Evolutionary conservation across 129 eudicot genomes (phyloP).

Genomic region (Centella asiatica): DNA sequence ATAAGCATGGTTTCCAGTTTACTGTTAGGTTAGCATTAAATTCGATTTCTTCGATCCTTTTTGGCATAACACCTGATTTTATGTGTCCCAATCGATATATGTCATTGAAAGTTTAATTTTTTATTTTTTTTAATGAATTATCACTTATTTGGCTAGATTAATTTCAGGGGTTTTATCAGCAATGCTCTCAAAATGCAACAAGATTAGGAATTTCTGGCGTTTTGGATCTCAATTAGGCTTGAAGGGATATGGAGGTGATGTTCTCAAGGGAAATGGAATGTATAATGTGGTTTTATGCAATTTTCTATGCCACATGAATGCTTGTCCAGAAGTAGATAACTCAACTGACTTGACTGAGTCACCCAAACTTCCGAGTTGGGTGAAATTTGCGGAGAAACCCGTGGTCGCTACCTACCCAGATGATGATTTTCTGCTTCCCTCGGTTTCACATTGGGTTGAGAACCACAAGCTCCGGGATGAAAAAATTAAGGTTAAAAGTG

Average conservation of each 20-base stretch:
- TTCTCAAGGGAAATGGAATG: constrained; percentile 9
- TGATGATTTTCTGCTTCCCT: constrained; percentile 74
- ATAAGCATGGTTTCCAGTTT: too few species aligned
- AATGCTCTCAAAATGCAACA: constrained; percentile 28
- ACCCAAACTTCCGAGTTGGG: constrained; percentile 72
- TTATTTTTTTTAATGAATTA: background rate
- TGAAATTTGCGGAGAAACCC: constrained; percentile 34
- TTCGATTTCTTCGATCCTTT: too few species aligned
- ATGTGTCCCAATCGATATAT: constrained; percentile 2
- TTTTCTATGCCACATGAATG: constrained; percentile 19
- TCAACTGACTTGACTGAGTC: constrained; percentile 38
- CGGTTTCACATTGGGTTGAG: constrained; percentile 55
- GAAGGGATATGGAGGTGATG: constrained; percentile 4
- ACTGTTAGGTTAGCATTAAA: too few species aligned
- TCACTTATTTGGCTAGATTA: background rate
- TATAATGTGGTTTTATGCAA: constrained; percentile 14
- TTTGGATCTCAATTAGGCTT: background rate
- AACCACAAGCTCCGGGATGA: constrained; percentile 25
- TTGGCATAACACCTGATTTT: background rate
- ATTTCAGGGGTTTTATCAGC: constrained; percentile 11
- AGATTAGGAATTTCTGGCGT: constrained; percentile 2
- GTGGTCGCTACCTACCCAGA: constrained; percentile 12
- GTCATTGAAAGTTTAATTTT: background rate
- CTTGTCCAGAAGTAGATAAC: constrained; percentile 12
- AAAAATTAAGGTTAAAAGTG: constrained; percentile 16